Evolutionary conservation across 2,329 filamentous ascomycete genomes (phyloP).

Genomic region (Fusarium fujikuroi): DNA sequence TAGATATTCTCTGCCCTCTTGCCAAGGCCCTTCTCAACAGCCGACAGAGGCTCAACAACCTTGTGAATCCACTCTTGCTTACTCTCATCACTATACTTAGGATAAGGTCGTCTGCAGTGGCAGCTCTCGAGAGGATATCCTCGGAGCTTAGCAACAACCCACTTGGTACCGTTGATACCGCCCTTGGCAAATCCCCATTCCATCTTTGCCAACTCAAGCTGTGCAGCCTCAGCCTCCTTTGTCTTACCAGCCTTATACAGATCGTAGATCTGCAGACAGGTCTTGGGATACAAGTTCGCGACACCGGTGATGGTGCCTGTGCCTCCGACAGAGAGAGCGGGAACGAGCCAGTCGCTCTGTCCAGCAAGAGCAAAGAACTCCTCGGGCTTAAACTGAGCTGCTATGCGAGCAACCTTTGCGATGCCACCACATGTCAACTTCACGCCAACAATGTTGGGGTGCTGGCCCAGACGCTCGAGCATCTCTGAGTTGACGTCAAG

Average conservation of each 20-base stretch:
- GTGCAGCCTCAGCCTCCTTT: conserved; percentile 59
- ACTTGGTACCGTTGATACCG: conserved; percentile 71
- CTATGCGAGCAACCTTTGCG: conserved; percentile 74
- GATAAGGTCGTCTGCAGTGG: conserved; percentile 66
- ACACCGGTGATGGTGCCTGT: conserved; percentile 72
- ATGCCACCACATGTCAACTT: conserved; percentile 81
- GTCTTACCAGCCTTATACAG: conserved; percentile 59
- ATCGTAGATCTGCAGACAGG: conserved; percentile 62
- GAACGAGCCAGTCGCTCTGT: conserved; percentile 77
- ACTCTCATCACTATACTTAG: conserved; percentile 54
- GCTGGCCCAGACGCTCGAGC: conserved; percentile 66
- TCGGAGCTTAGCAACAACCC: conserved; percentile 63
- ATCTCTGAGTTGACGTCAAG: conserved; percentile 75
- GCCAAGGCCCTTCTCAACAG: conserved; percentile 37
- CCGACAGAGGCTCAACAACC: conserved; percentile 41
- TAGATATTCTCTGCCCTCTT: conserved; percentile 30
- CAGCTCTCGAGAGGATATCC: conserved; percentile 63
- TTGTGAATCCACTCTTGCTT: conserved; percentile 50
- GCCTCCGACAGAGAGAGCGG: conserved; percentile 67
- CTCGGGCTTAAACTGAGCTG: conserved; percentile 59
- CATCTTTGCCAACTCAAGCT: conserved; percentile 61
- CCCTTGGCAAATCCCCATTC: conserved; percentile 68
- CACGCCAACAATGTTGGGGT: conserved; percentile 74
- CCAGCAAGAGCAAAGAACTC: conserved; percentile 75
- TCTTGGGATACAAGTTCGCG: conserved; percentile 70